Evolutionary conservation across 371 early-diverging fungal genomes (phyloP), one percentile per base, ranked within the genome.

Genomic region (Apophysomyces trapeziformis): DNA sequence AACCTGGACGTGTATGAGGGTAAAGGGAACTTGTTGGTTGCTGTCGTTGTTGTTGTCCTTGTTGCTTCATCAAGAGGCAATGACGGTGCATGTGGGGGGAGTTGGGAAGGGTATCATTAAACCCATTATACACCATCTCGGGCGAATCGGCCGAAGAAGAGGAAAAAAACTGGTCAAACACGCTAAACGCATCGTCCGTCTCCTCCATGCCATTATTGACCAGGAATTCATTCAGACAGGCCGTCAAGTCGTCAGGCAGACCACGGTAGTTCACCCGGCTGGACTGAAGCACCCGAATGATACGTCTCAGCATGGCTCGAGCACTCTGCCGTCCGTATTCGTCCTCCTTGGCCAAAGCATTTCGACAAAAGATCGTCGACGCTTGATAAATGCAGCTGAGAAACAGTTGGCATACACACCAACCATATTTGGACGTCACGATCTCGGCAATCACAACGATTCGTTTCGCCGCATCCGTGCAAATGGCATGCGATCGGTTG

Each of bases 371-470:
- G 5, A 78, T 71, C 5, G 72, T 78, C 1, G 75, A 75, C 0
- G 78, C 75, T 45, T 78, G 75, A 57, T 78, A 78, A 0, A 78
- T 7, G 5, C 78, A 75, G 7, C 56, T 61, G 0, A 71, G 21
- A 32, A 75, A 67, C 18, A 71, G 69, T 37, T 78, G 78, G 47
- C 68, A 78, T 2, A 75, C 75, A 43, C 78, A 78, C 78, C 78
- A 78, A 2, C 68, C 73, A 61, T 73, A 75, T 1, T 67, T 46
- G 13, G 60, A 46, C 18, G 68, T 71, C 4, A 73, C 66, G 14
- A 59, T 13, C n/a, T 78, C 78, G 5, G 69, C 69, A 50, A 65
- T 56, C 4, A 67, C 64, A 4, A 78, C 68, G 4, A 78, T 67
- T 0, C 58, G 60, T 11, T 67, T 45, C 5, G 78, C 78, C 26